Percentiles rank a stretch among this genome's conserved stretches.
phyloP scores from a whole-genome alignment of 805 yeast genomes.

The Metschnikowia baotianmanensis region DNA sequence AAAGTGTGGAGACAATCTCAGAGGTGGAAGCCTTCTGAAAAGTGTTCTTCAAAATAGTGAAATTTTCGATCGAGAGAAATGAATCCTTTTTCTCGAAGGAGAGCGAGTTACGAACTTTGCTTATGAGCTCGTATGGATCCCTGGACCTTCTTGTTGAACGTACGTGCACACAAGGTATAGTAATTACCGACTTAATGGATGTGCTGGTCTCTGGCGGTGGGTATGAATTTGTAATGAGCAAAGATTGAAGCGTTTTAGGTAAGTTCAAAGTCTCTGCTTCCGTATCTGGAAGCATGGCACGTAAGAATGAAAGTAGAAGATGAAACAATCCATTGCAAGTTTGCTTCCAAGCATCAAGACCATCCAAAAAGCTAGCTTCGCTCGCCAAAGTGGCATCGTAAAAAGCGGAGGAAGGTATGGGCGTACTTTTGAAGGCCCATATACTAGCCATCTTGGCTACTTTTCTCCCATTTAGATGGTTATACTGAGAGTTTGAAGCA shows the following conservation, averaged over 20 bases:
- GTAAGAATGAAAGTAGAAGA: conserved; percentile 67
- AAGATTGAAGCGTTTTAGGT: conserved; percentile 64
- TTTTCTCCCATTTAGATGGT: conserved; percentile 76
- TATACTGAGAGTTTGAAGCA: conserved; percentile 74
- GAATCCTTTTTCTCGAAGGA: conserved; percentile 67
- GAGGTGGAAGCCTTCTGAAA: conserved; percentile 55
- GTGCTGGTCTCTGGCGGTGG: conserved; percentile 47
- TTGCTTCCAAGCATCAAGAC: conserved; percentile 72
- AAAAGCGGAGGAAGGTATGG: conserved; percentile 26
- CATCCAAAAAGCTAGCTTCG: conserved; percentile 56
- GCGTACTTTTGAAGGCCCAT: conserved; percentile 67
- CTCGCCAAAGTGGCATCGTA: conserved; percentile 35
- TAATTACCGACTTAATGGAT: conserved; percentile 37
- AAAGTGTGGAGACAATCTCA: conserved; percentile 61
- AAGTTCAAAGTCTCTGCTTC: conserved; percentile 56
- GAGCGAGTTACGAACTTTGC: conserved; percentile 48
- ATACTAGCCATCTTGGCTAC: conserved; percentile 78
- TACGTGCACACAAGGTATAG: conserved; percentile 63
- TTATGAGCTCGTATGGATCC: conserved; percentile 57
- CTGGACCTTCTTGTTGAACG: conserved; percentile 49
- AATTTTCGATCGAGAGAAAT: conserved; percentile 76
- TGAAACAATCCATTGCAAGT: conserved; percentile 88
- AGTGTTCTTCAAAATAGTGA: conserved; percentile 66
- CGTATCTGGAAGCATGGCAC: conserved; percentile 72
- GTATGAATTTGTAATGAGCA: conserved; percentile 63